Evolutionary conservation across 208 protist genomes (phyloP).

Genomic region (Trypanosoma scelopori): DNA sequence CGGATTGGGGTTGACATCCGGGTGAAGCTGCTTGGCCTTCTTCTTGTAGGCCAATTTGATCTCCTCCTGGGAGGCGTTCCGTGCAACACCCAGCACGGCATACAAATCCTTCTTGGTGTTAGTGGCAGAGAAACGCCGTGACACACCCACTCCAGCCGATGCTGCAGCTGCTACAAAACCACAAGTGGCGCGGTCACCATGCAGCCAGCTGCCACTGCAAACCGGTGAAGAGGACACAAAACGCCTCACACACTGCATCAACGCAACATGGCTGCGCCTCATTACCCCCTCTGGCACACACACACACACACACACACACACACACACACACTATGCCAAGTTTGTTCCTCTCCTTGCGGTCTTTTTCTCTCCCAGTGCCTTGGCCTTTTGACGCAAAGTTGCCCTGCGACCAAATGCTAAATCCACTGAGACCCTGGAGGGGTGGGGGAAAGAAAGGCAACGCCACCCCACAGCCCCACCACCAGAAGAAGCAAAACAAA

Average conservation of each 20-base stretch:
- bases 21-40: conserved; percentile 85
- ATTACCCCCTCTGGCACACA: neutral
- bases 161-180: neutral
- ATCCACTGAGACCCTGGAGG: too few species aligned
- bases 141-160: conserved; percentile 1
- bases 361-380: too few species aligned
- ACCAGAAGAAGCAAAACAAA: too few species aligned
- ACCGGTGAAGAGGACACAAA: neutral
- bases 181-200: neutral
- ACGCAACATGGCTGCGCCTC: neutral
- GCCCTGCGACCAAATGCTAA: too few species aligned
- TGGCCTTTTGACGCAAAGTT: too few species aligned
- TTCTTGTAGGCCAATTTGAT: conserved; percentile 88
- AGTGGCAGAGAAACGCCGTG: conserved; percentile 33
- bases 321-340: too few species aligned
- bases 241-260: neutral
- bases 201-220: neutral
- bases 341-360: too few species aligned
- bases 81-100: conserved; percentile 66
- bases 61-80: conserved; percentile 80
- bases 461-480: too few species aligned
- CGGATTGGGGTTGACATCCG: conserved; percentile 83
- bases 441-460: too few species aligned
- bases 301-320: too few species aligned
- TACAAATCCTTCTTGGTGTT: conserved; percentile 80